phyloP scores from a whole-genome alignment of 2,329 filamentous ascomycete species.

The Calonectria naviculata region DNA sequence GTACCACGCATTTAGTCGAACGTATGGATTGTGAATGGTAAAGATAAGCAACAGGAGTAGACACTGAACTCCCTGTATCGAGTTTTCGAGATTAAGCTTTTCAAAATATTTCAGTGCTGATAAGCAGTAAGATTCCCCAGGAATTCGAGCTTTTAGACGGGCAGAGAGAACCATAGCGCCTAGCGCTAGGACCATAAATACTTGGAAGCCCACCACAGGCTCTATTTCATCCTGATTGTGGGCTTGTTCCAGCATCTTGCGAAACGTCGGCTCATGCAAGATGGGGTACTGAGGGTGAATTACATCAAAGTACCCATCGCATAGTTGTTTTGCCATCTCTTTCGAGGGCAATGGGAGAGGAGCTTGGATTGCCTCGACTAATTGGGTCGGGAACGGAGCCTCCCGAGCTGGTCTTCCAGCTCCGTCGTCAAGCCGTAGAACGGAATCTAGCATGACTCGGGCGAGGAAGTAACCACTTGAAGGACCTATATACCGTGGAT shows the following conservation, averaged over 20 bases:
- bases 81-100: slow-evolving; percentile 59
- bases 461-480: slow-evolving; percentile 67
- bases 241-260: slow-evolving; percentile 50
- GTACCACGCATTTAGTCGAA: slow-evolving; percentile 63
- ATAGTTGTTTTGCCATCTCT: slow-evolving; percentile 53
- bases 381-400: slow-evolving; percentile 36
- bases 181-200: slow-evolving; percentile 65
- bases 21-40: slow-evolving; percentile 60
- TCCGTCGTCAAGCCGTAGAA: slow-evolving; percentile 39
- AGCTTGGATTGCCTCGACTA: slow-evolving; percentile 47
- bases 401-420: slow-evolving; percentile 15
- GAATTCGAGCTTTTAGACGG: slow-evolving; percentile 54
- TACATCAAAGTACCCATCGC: slow-evolving; percentile 58
- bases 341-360: slow-evolving; percentile 44
- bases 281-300: slow-evolving; percentile 62
- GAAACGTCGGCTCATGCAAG: slow-evolving; percentile 56
- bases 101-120: slow-evolving; percentile 59
- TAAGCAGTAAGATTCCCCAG: slow-evolving; percentile 60
- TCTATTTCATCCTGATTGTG: slow-evolving; percentile 45
- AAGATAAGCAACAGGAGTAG: slow-evolving; percentile 59
- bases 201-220: slow-evolving; percentile 55
- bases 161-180: slow-evolving; percentile 57
- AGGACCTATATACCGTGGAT: slow-evolving; percentile 64
- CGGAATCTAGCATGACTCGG: slow-evolving; percentile 57
- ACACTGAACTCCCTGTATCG: slow-evolving; percentile 61